phyloP scores from a whole-genome alignment of 306 rosid species.

The Corylus americana region DNA sequence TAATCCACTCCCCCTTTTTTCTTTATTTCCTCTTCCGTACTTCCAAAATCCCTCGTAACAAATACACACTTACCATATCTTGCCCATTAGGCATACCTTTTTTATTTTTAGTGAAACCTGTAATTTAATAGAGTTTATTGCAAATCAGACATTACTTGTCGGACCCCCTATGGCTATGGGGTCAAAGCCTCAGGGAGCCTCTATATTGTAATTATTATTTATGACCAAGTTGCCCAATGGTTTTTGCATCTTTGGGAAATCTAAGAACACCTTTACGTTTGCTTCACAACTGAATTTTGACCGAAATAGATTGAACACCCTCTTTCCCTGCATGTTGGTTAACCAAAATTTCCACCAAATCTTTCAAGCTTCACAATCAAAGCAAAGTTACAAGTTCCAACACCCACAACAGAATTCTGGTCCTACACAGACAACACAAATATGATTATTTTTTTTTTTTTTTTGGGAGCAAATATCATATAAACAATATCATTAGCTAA shows the following conservation, averaged over 20 bases:
- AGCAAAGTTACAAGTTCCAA: background rate
- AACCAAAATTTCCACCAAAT: background rate
- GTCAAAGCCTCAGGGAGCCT: background rate
- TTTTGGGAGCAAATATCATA: too few relatives aligned
- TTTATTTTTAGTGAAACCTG: too few relatives aligned
- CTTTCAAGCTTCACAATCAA: background rate
- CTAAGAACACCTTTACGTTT: background rate
- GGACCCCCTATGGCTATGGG: too few relatives aligned
- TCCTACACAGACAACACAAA: background rate
- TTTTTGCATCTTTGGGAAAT: background rate
- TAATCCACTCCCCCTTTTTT: background rate
- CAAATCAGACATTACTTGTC: too few relatives aligned
- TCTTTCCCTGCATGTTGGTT: background rate
- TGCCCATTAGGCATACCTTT: background rate
- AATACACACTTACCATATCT: background rate
- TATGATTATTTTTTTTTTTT: background rate
- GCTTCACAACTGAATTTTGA: conserved; percentile 6
- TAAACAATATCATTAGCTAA: too few relatives aligned
- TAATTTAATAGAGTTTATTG: too few relatives aligned
- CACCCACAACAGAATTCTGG: background rate
- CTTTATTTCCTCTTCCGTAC: background rate
- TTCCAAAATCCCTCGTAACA: background rate
- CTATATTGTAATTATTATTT: background rate
- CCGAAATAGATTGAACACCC: background rate
- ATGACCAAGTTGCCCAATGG: background rate